These are phyloP conservation scores for Rhynchospora tenuis DNA, from an alignment of 176 grass and related monocot species.

Conservation along the genomic window DNA sequence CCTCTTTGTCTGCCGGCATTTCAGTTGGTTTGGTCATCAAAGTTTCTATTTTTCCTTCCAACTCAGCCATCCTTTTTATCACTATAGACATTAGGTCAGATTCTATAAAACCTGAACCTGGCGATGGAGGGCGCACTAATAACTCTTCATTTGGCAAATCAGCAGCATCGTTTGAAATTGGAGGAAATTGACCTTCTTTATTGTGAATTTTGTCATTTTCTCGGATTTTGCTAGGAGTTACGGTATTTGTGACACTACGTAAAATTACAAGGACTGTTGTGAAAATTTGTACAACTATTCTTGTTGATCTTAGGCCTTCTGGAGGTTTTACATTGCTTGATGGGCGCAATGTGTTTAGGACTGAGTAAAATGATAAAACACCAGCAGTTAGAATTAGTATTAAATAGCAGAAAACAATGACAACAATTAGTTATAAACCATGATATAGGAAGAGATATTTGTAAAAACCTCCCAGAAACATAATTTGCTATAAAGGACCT, in stretches of 20 bases:
- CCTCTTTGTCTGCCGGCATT: slow-evolving; percentile 70
- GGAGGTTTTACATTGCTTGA: slow-evolving; percentile 3
- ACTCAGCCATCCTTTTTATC: slow-evolving; percentile 36
- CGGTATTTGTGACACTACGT: slow-evolving; percentile 22
- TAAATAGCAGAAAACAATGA: slow-evolving; percentile 14
- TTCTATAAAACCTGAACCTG: slow-evolving; percentile 42
- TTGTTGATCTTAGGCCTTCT: slow-evolving; percentile 27
- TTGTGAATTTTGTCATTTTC: slow-evolving; percentile 5
- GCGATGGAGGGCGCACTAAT: slow-evolving; percentile 32
- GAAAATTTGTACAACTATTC: slow-evolving; percentile 29
- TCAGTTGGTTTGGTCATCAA: slow-evolving; percentile 55
- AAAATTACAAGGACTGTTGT: slow-evolving; percentile 26
- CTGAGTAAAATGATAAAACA: slow-evolving; percentile 6
- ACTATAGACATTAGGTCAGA: slow-evolving; percentile 40
- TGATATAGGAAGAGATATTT: background rate
- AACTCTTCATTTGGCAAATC: slow-evolving; percentile 33
- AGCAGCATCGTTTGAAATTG: background rate
- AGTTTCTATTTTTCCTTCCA: slow-evolving; percentile 49
- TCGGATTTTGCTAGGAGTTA: background rate
- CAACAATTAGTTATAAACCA: background rate
- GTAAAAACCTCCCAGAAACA: too few relatives aligned
- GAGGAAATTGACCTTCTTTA: background rate
- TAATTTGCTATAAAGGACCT: too few relatives aligned
- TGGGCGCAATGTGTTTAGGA: slow-evolving; percentile 2
- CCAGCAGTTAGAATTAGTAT: background rate